These are phyloP conservation scores for Sugiyamaella xylanicola DNA, from an alignment of 1,139 yeast species.

Conservation along the genomic window DNA sequence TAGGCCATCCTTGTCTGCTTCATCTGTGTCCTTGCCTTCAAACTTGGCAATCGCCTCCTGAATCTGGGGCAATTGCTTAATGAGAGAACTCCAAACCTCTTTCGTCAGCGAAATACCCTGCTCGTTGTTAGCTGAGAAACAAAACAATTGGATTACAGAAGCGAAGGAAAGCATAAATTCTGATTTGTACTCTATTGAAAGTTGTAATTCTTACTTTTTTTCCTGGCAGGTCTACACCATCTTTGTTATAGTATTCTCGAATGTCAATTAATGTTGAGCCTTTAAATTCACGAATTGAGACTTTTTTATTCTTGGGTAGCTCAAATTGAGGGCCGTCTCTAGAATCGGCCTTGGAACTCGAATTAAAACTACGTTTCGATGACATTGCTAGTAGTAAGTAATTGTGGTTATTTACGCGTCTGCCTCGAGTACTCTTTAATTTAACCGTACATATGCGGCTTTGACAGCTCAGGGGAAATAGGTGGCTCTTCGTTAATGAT, in stretches of 20 bases:
- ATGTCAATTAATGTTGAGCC: constrained; percentile 70
- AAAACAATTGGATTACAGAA: too few relatives aligned
- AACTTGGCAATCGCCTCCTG: constrained; percentile 55
- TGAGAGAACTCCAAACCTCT: constrained; percentile 63
- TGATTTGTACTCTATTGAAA: too few relatives aligned
- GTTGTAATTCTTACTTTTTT: constrained; percentile 57
- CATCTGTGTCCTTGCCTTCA: constrained; percentile 18
- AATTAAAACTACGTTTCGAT: constrained; percentile 14
- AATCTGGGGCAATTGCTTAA: constrained; percentile 57
- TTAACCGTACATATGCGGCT: background rate
- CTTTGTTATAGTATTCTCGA: constrained; percentile 70
- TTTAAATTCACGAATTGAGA: constrained; percentile 71
- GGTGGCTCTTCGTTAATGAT: too few relatives aligned
- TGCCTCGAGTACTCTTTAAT: background rate
- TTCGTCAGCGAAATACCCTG: constrained; percentile 75
- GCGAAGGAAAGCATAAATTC: too few relatives aligned
- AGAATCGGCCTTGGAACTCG: background rate
- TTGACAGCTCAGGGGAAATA: background rate
- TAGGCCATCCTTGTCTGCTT: background rate
- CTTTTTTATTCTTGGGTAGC: constrained; percentile 69
- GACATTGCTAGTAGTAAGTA: background rate
- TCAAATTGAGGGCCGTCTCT: constrained; percentile 30
- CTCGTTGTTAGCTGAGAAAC: background rate
- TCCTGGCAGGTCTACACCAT: constrained; percentile 69
- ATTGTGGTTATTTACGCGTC: too few relatives aligned